phyloP scores from a whole-genome alignment of 257 asterid species.

The Parsonsia alboflavescens region DNA sequence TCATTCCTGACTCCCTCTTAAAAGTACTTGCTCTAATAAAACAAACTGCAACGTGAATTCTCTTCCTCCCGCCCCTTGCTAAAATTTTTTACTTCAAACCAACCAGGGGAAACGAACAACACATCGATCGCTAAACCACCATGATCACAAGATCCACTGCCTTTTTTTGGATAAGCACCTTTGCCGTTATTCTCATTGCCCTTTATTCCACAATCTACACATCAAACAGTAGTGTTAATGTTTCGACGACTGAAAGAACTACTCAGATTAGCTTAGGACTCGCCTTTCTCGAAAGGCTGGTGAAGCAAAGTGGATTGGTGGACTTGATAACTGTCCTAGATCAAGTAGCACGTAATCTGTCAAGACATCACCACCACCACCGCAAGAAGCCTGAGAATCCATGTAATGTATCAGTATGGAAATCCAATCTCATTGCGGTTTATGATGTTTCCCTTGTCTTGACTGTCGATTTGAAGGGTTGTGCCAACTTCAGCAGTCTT shows the following conservation, averaged over 20 bases:
- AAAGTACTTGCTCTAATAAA: neutral
- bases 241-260: neutral
- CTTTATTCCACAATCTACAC: conserved; percentile 20
- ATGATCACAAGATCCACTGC: conserved; percentile 40
- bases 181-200: conserved; percentile 34
- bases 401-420: conserved; percentile 42
- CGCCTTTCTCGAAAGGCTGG: conserved; percentile 20
- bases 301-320: conserved; percentile 28
- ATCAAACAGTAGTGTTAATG: too few relatives aligned
- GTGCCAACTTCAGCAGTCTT: conserved; percentile 65
- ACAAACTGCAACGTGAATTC: neutral
- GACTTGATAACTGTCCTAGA: conserved; percentile 20
- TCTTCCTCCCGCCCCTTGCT: neutral
- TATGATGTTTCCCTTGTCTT: conserved; percentile 43
- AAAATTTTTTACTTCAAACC: conserved; percentile 8
- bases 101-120: conserved; percentile 8
- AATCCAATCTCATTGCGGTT: conserved; percentile 36
- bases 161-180: conserved; percentile 48
- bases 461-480: conserved; percentile 61
- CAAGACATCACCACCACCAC: conserved; percentile 21
- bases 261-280: conserved; percentile 6
- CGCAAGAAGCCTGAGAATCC: conserved; percentile 22
- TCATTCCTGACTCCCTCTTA: neutral
- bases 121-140: conserved; percentile 18
- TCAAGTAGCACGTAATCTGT: conserved; percentile 8